A percentile compares a stretch with the other conserved stretches of the same genome.
Conservation (phyloP, 805 yeast species). For the Saturnispora hagleri region DNA sequence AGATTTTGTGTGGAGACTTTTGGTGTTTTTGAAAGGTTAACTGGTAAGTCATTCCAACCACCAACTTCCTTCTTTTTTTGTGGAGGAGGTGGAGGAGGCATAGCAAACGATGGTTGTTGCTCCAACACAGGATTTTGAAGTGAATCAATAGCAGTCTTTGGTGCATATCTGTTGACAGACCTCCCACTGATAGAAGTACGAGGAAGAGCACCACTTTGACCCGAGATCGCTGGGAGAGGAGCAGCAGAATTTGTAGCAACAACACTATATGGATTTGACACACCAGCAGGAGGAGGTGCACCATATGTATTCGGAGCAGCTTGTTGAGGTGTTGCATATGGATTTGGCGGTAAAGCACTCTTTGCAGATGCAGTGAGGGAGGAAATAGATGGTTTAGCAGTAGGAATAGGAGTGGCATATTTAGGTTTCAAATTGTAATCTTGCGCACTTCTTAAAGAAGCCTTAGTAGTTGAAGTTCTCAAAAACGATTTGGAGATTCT, state of each 20-base stretch:
- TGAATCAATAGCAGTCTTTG: constrained; percentile 28
- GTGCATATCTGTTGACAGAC: constrained; percentile 28
- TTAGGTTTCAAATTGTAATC: not conserved
- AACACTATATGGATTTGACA: not conserved
- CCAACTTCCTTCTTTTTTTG: constrained; percentile 41
- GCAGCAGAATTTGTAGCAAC: constrained; percentile 24
- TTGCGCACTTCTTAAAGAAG: constrained; percentile 7
- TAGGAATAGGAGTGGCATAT: not conserved
- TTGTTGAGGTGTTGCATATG: constrained; percentile 10
- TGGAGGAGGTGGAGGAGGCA: constrained; percentile 23
- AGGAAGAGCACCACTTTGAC: not conserved
- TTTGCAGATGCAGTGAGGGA: constrained; percentile 3
- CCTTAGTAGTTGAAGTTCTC: constrained; percentile 9
- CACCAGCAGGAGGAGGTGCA: constrained; percentile 8
- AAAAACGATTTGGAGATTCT: constrained; percentile 61
- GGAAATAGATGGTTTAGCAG: constrained; percentile 6
- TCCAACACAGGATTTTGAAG: constrained; percentile 16
- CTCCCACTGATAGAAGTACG: constrained; percentile 13
- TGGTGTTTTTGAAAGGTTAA: constrained; percentile 24
- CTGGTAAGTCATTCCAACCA: constrained; percentile 68
- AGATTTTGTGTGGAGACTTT: constrained; percentile 17
- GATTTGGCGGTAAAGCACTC: constrained; percentile 11
- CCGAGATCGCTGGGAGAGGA: constrained; percentile 10
- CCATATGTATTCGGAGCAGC: not conserved
- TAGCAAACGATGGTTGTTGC: constrained; percentile 2